Conservation (phyloP, 495 filamentous ascomycete genomes). For the Penicillium lividum region DNA sequence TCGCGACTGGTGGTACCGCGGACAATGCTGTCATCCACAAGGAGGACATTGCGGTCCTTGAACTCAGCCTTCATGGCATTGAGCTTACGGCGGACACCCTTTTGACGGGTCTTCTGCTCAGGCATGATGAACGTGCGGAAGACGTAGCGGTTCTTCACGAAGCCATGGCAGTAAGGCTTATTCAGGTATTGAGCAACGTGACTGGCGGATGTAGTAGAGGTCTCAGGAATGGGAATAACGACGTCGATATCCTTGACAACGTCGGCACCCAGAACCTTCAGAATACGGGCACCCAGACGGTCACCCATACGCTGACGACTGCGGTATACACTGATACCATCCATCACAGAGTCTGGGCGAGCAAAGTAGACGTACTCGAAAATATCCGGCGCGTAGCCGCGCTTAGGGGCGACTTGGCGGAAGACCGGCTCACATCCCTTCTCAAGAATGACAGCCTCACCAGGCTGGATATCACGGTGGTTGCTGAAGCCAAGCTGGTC, state of each 20-base stretch:
- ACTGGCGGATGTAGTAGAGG: slow-evolving; percentile 80
- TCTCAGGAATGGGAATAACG: slow-evolving; percentile 88
- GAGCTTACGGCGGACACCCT: slow-evolving; percentile 57
- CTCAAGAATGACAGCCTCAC: slow-evolving; percentile 90
- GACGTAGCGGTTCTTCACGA: slow-evolving; percentile 95
- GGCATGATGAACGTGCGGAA: slow-evolving; percentile 98
- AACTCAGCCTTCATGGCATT: slow-evolving; percentile 89
- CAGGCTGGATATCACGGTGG: slow-evolving; percentile 82
- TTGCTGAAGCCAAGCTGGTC: slow-evolving; percentile 82
- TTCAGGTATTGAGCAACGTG: slow-evolving; percentile 74
- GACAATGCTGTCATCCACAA: slow-evolving; percentile 94
- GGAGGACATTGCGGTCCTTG: slow-evolving; percentile 75
- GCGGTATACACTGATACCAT: slow-evolving; percentile 88
- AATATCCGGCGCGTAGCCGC: slow-evolving; percentile 85
- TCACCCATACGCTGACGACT: slow-evolving; percentile 91
- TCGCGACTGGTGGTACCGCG: slow-evolving; percentile 88
- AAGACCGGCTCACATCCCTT: slow-evolving; percentile 75
- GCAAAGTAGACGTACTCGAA: slow-evolving; percentile 84
- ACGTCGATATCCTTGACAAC: slow-evolving; percentile 84
- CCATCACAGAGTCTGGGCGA: slow-evolving; percentile 85
- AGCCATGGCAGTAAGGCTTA: slow-evolving; percentile 80
- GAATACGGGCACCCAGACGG: slow-evolving; percentile 78
- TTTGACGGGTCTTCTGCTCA: slow-evolving; percentile 79
- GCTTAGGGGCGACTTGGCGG: slow-evolving; percentile 70
- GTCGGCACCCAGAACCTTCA: slow-evolving; percentile 69